Evolutionary conservation across 768 basidiomycete species (phyloP).

Genomic region (Agrocybe chaxingu): DNA sequence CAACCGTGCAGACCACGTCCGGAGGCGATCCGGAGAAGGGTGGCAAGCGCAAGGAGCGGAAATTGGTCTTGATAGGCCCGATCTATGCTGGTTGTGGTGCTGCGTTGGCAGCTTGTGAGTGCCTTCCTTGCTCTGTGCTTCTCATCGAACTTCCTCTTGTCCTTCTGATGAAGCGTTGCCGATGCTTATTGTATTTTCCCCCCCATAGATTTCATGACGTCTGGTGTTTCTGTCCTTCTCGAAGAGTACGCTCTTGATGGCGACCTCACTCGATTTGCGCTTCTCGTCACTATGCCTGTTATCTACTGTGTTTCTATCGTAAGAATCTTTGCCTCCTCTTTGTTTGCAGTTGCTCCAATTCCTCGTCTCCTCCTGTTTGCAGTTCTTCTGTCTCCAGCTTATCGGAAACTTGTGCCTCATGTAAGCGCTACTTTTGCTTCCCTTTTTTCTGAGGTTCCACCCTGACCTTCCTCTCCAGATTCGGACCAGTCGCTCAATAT

Average conservation of each 20-base stretch:
- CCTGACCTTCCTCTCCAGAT: slow-evolving; percentile 23
- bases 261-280: slow-evolving; percentile 56
- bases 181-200: slow-evolving; percentile 12
- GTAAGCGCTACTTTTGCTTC: slow-evolving; percentile 18
- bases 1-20: slow-evolving; percentile 9
- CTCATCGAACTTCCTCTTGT: neutral
- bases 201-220: slow-evolving; percentile 54
- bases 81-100: slow-evolving; percentile 68
- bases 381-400: slow-evolving; percentile 80
- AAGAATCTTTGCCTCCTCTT: slow-evolving; percentile 21
- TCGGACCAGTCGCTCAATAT: slow-evolving; percentile 85
- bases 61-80: slow-evolving; percentile 60
- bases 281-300: slow-evolving; percentile 63
- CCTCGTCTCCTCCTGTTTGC: slow-evolving; percentile 1
- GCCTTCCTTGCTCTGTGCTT: slow-evolving; percentile 1
- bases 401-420: slow-evolving; percentile 62
- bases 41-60: slow-evolving; percentile 32
- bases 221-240: slow-evolving; percentile 57
- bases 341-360: neutral
- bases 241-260: slow-evolving; percentile 70
- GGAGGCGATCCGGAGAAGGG: slow-evolving; percentile 38
- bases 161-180: neutral
- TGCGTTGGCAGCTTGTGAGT: slow-evolving; percentile 59
- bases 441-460: slow-evolving; percentile 18
- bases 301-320: slow-evolving; percentile 78